Evolutionary conservation across 1,284 basidiomycete genomes (phyloP).

Genomic region (Tylopilus microsporus): DNA sequence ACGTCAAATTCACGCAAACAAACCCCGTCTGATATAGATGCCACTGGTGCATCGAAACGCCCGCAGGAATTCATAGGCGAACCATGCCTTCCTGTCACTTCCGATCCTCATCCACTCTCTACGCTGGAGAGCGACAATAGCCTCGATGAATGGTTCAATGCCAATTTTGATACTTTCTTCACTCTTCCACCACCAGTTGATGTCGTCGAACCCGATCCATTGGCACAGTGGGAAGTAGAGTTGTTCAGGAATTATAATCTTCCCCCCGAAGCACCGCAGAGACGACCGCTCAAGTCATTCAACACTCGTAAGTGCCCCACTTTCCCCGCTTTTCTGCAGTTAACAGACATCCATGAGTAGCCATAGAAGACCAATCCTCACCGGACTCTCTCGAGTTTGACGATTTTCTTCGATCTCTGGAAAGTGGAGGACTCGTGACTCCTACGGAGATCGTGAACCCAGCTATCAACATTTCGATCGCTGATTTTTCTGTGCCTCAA

Average conservation of each 20-base stretch:
- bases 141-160: conserved; percentile 26
- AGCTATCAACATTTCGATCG: not conserved
- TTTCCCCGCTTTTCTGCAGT: too few relatives aligned
- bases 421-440: not conserved
- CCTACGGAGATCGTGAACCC: not conserved
- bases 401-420: conserved; percentile 10
- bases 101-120: conserved; percentile 27
- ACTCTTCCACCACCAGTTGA: conserved; percentile 18
- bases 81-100: conserved; percentile 17
- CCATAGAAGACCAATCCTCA: not conserved
- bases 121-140: conserved; percentile 7
- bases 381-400: conserved; percentile 4
- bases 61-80: too few relatives aligned
- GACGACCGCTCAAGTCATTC: not conserved
- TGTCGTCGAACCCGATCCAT: conserved; percentile 12
- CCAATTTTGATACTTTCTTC: conserved; percentile 21
- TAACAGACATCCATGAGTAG: conserved; percentile 6
- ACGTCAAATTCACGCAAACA: conserved; percentile 24
- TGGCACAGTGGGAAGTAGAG: conserved; percentile 18
- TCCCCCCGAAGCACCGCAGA: conserved; percentile 2
- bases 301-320: conserved; percentile 4
- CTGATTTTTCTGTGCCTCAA: not conserved
- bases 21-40: conserved; percentile 29
- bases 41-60: conserved; percentile 14
- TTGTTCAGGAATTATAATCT: conserved; percentile 19